A percentile compares a stretch with the other conserved stretches of the same genome.
These are phyloP conservation scores for Pseudogymnoascus sp. DNA, from an alignment of 2,329 filamentous ascomycete genomes.

Conservation along the genomic window DNA sequence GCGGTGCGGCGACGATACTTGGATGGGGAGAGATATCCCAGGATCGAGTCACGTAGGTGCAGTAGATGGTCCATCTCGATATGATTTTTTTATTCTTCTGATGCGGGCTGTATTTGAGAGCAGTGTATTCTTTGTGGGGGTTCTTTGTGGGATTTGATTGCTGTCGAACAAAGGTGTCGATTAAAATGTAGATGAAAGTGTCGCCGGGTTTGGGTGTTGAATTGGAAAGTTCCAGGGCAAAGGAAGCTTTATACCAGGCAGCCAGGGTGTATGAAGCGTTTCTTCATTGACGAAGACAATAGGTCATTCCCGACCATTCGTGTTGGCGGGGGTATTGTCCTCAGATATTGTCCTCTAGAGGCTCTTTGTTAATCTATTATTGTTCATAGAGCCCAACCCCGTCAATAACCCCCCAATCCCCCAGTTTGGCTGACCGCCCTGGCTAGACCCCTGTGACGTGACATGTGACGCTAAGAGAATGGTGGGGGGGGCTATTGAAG, in stretches of 20 bases:
- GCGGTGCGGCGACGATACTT: slow-evolving; percentile 27
- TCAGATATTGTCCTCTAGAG: not conserved
- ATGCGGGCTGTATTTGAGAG: not conserved
- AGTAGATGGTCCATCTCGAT: slow-evolving; percentile 18
- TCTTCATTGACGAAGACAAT: not conserved
- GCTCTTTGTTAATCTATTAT: not conserved
- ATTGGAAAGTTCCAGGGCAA: slow-evolving; percentile 1
- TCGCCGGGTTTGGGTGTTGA: not conserved
- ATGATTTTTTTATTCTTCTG: not conserved
- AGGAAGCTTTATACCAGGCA: slow-evolving; percentile 2
- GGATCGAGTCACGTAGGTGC: slow-evolving; percentile 24
- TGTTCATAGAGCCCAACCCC: not conserved
- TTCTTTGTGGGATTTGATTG: not conserved
- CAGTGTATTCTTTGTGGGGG: not conserved
- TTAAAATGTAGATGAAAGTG: not conserved
- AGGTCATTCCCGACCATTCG: not conserved
- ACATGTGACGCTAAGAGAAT: not conserved
- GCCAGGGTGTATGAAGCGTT: not conserved
- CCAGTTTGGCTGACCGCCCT: not conserved
- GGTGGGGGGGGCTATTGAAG: slow-evolving; percentile 3
- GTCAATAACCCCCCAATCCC: not conserved
- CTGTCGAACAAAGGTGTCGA: not conserved
- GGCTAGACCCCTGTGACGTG: slow-evolving; percentile 1
- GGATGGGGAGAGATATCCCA: slow-evolving; percentile 24
- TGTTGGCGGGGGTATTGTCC: not conserved